Percentiles rank a stretch among this genome's conserved stretches.
These are phyloP conservation scores for Fusarium redolens DNA, from an alignment of 2,329 filamentous ascomycete species.

Conservation along the genomic window DNA sequence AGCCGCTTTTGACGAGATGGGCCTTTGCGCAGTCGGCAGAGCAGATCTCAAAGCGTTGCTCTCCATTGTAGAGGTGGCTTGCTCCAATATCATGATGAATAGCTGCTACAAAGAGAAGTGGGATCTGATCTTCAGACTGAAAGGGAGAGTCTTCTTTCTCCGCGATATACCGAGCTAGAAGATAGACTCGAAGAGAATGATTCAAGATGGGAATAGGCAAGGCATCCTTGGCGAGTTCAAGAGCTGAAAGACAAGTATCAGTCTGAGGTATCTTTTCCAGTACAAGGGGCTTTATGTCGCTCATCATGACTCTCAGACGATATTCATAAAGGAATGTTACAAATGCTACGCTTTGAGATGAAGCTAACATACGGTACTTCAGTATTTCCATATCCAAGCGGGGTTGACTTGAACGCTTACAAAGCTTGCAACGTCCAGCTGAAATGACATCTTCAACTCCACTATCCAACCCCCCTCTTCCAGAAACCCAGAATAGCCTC, in stretches of 20 bases:
- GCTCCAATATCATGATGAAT: constrained; percentile 52
- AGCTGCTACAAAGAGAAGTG: constrained; percentile 50
- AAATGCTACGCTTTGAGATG: not conserved
- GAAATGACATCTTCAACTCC: not conserved
- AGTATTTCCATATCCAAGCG: not conserved
- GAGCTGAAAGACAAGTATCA: constrained; percentile 28
- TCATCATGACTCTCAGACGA: not conserved
- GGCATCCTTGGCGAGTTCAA: constrained; percentile 27
- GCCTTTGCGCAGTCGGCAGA: constrained; percentile 47
- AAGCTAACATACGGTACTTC: not conserved
- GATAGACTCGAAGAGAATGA: constrained; percentile 47
- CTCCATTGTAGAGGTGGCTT: constrained; percentile 45
- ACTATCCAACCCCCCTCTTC: not conserved
- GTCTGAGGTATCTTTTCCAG: constrained; percentile 22
- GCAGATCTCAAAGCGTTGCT: constrained; percentile 52
- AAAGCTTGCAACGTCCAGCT: constrained; percentile 2
- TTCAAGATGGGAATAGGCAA: constrained; percentile 47
- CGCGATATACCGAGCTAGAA: constrained; percentile 41
- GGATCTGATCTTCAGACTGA: constrained; percentile 2
- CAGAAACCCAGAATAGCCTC: constrained; percentile 20
- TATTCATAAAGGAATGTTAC: not conserved
- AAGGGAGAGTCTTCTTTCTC: constrained; percentile 33
- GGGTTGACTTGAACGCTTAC: constrained; percentile 8
- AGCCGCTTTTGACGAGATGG: constrained; percentile 43
- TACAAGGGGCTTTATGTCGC: not conserved